Conservation (phyloP, 768 basidiomycete species). For the Termitomyces sp. region DNA sequence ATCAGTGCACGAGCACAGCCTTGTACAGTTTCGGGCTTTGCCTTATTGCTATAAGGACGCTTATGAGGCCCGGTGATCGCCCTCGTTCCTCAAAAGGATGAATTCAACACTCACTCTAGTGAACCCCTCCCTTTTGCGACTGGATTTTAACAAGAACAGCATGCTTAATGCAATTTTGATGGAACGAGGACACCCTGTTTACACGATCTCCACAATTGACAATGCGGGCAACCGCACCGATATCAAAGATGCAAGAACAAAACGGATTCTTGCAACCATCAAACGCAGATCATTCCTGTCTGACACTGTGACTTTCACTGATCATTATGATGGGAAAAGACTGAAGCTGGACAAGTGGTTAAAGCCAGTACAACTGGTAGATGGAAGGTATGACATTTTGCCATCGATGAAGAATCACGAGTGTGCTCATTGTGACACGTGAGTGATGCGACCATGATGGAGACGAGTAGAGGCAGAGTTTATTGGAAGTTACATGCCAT, state of each 20-base stretch:
- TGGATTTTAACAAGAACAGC: conserved; percentile 19
- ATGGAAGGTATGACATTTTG: conserved; percentile 8
- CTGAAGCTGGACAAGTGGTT: conserved; percentile 21
- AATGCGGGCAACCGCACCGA: conserved; percentile 13
- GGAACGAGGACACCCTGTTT: conserved; percentile 14
- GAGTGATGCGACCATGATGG: neutral
- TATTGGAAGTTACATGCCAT: conserved; percentile 1
- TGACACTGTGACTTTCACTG: conserved; percentile 19
- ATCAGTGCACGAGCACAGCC: too few species aligned
- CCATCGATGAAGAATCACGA: neutral
- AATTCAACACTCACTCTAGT: conserved; percentile 11
- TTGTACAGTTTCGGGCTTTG: too few species aligned
- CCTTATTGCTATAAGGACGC: too few species aligned
- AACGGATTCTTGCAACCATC: conserved; percentile 15
- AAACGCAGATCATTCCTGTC: conserved; percentile 13
- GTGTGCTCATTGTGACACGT: neutral
- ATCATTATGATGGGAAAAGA: conserved; percentile 12
- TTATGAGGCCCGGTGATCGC: too few species aligned
- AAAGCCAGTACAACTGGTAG: neutral
- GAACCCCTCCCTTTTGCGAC: conserved; percentile 7
- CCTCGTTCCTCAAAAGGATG: neutral
- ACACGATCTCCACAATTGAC: conserved; percentile 17
- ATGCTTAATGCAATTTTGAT: conserved; percentile 15
- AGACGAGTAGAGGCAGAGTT: neutral
- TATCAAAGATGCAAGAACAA: conserved; percentile 15